Percentiles rank a stretch among this genome's conserved stretches.
Evolutionary conservation across 2,329 filamentous ascomycete species (phyloP).

Genomic region (Cryphonectria naterciae): DNA sequence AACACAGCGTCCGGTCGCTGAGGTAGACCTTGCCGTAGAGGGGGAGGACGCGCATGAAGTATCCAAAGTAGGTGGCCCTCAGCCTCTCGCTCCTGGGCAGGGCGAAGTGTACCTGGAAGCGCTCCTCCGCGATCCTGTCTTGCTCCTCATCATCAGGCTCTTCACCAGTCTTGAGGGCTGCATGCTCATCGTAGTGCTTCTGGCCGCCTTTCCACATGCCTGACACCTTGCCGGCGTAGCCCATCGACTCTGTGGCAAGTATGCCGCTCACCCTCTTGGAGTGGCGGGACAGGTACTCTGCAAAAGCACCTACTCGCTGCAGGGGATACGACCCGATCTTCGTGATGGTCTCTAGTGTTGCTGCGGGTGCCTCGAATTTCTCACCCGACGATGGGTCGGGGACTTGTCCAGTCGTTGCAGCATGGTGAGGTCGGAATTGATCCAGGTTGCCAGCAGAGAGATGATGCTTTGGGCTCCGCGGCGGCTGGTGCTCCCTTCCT

Average conservation of each 20-base stretch:
- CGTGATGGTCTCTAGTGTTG: slow-evolving; percentile 56
- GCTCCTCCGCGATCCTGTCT: slow-evolving; percentile 66
- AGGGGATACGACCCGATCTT: slow-evolving; percentile 75
- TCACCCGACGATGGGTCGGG: slow-evolving; percentile 38
- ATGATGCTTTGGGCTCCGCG: slow-evolving; percentile 17
- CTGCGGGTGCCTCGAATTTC: slow-evolving; percentile 38
- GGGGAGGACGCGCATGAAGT: slow-evolving; percentile 85
- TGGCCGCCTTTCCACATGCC: slow-evolving; percentile 94
- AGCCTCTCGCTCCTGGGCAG: slow-evolving; percentile 83
- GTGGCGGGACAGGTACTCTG: slow-evolving; percentile 78
- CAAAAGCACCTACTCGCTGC: slow-evolving; percentile 80
- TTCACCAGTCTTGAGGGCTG: slow-evolving; percentile 56
- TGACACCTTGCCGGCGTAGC: slow-evolving; percentile 94
- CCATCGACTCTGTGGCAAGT: slow-evolving; percentile 89
- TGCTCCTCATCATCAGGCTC: slow-evolving; percentile 57
- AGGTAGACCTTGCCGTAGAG: slow-evolving; percentile 97
- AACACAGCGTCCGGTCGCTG: slow-evolving; percentile 85
- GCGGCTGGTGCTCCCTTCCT: slow-evolving; percentile 28
- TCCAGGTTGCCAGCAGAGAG: slow-evolving; percentile 1
- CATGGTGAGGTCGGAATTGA: slow-evolving; percentile 35
- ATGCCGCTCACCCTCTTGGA: slow-evolving; percentile 81
- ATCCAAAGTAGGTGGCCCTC: slow-evolving; percentile 89
- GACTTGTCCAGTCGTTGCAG: slow-evolving; percentile 46
- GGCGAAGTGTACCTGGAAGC: slow-evolving; percentile 89
- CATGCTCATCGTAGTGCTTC: slow-evolving; percentile 78